These are phyloP conservation scores for Fusarium mexicanum DNA, from an alignment of 2,329 filamentous ascomycete species.

Conservation along the genomic window DNA sequence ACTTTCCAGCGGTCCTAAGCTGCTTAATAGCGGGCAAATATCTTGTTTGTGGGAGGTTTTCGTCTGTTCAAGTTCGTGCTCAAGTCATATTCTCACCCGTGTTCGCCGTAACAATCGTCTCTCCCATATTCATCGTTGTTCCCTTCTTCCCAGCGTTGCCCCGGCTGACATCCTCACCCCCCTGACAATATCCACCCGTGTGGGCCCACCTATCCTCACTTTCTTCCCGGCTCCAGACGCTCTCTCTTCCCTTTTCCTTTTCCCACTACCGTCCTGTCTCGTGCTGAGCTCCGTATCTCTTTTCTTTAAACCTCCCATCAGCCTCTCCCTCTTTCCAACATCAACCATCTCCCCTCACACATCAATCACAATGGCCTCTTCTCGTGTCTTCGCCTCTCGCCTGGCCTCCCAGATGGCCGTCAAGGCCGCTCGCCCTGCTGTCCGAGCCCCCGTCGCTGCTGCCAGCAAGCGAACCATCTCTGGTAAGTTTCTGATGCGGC, in stretches of 20 bases:
- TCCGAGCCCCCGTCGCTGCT: conserved; percentile 70
- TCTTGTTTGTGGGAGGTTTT: conserved; percentile 2
- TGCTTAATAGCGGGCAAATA: conserved; percentile 6
- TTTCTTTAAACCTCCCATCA: conserved; percentile 48
- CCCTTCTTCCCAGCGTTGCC: conserved; percentile 46
- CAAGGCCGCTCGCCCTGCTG: conserved; percentile 81
- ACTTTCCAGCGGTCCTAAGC: conserved; percentile 15
- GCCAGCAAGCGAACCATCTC: conserved; percentile 80
- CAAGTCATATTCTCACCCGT: conserved; percentile 31
- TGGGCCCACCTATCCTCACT: conserved; percentile 51
- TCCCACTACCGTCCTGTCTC: conserved; percentile 49
- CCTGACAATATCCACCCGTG: conserved; percentile 45
- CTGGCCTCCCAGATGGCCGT: conserved; percentile 79
- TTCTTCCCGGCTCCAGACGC: conserved; percentile 49
- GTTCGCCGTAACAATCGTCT: conserved; percentile 45
- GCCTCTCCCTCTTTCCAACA: conserved; percentile 42
- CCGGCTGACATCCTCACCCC: conserved; percentile 49
- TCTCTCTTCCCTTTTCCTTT: conserved; percentile 55
- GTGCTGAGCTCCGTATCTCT: conserved; percentile 48
- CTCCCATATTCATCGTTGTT: conserved; percentile 43
- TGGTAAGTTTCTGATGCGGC: conserved; percentile 63
- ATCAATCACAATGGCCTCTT: conserved; percentile 81
- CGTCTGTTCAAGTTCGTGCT: conserved; percentile 1
- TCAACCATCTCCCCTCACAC: conserved; percentile 49
- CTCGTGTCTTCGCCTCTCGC: conserved; percentile 80